Conservation (phyloP, 352 stramenopile species). For the Phytopythium mirpurense region DNA sequence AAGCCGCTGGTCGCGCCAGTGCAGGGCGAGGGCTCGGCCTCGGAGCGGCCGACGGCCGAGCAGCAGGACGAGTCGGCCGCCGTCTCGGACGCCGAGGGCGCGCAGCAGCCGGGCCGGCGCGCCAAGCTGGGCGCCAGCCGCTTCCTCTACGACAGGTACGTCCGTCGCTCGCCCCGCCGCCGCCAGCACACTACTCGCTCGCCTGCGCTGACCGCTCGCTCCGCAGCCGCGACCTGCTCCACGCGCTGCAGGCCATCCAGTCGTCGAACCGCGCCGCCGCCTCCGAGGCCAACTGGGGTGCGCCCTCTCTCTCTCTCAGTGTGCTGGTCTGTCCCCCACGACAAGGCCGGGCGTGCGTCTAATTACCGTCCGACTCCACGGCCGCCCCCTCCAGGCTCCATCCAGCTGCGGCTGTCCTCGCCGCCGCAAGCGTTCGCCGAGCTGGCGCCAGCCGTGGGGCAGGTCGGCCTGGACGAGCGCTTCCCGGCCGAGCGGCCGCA, state of each 20-base stretch:
- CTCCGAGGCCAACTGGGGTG: constrained; percentile 1
- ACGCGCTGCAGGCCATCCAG: constrained; percentile 57
- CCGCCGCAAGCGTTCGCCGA: constrained; percentile 35
- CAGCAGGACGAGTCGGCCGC: not conserved
- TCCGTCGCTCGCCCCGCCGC: too few relatives aligned
- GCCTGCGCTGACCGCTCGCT: not conserved
- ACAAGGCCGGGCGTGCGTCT: too few relatives aligned
- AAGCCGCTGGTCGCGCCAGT: constrained; percentile 24
- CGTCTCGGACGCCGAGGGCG: not conserved
- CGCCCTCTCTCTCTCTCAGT: too few relatives aligned
- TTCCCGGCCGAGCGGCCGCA: constrained; percentile 43
- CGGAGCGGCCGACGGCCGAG: not conserved
- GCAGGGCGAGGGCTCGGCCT: not conserved
- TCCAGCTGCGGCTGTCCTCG: constrained; percentile 49
- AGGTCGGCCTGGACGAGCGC: constrained; percentile 66
- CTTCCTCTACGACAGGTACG: constrained; percentile 67
- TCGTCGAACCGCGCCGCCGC: constrained; percentile 31
- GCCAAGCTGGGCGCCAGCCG: constrained; percentile 10
- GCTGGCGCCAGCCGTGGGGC: constrained; percentile 37
- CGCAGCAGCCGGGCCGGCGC: not conserved
- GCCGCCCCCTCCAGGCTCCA: constrained; percentile 51
- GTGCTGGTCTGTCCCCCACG: too few relatives aligned
- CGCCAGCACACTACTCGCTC: too few relatives aligned
- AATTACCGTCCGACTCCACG: too few relatives aligned
- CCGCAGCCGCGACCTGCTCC: constrained; percentile 53